A percentile compares a stretch with the other conserved stretches of the same genome.
Evolutionary conservation across 345 rosid genomes (phyloP).

Genomic region (Linum usitatissimum): DNA sequence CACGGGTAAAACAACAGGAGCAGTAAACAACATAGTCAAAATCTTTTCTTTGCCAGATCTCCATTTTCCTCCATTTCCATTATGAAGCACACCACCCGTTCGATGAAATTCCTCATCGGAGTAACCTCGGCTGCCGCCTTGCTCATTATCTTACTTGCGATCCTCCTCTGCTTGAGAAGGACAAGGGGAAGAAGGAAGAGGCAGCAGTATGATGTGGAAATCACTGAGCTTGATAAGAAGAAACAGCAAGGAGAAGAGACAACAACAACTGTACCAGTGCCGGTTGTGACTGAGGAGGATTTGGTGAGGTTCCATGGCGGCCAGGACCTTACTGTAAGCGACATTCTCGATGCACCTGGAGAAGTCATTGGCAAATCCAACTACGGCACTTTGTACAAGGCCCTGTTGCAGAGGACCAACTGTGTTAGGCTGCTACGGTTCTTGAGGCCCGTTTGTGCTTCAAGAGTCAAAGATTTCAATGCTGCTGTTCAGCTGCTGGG

Average conservation of each 20-base stretch:
- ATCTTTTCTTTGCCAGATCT: constrained; percentile 22
- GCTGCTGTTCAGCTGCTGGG: constrained; percentile 50
- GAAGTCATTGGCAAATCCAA: constrained; percentile 89
- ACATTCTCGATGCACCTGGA: constrained; percentile 91
- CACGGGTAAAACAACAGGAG: background rate
- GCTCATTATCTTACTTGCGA: constrained; percentile 23
- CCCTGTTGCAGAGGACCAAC: constrained; percentile 45
- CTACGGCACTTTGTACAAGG: constrained; percentile 81
- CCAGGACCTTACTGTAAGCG: constrained; percentile 53
- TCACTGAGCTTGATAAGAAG: constrained; percentile 10
- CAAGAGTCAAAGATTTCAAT: constrained; percentile 36
- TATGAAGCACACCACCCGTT: constrained; percentile 38
- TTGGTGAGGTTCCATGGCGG: constrained; percentile 58
- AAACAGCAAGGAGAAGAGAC: constrained; percentile 9
- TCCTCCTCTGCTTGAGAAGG: constrained; percentile 29
- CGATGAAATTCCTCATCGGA: constrained; percentile 40
- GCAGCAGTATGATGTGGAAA: constrained; percentile 28
- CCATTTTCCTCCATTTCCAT: constrained; percentile 13
- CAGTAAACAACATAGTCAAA: background rate
- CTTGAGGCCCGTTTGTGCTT: constrained; percentile 62
- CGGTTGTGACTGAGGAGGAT: constrained; percentile 45
- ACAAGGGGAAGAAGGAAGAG: constrained; percentile 7
- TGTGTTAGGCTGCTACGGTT: constrained; percentile 60
- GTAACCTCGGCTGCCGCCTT: constrained; percentile 29
- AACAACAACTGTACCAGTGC: background rate